Conservation (phyloP, 2,329 filamentous ascomycete genomes). For the Pestalotiopsis sp. region DNA sequence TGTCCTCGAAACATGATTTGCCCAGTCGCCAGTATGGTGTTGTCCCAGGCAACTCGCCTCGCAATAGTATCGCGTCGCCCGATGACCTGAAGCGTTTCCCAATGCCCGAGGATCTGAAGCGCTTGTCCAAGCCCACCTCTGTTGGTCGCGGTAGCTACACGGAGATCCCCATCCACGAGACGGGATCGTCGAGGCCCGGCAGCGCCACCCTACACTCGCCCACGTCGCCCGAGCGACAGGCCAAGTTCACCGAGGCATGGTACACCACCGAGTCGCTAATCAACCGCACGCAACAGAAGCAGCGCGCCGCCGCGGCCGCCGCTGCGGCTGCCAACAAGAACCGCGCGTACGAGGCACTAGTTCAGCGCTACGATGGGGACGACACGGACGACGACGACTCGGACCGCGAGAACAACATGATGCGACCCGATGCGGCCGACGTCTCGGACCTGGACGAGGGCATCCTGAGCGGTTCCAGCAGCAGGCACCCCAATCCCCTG, state of each 20-base stretch:
- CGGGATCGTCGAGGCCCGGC: constrained; percentile 24
- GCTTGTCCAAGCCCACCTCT: constrained; percentile 41
- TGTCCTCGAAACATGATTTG: constrained; percentile 52
- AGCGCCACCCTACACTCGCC: constrained; percentile 20
- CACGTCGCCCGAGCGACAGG: constrained; percentile 37
- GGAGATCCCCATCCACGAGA: constrained; percentile 50
- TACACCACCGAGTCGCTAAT: constrained; percentile 55
- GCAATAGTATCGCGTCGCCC: constrained; percentile 40
- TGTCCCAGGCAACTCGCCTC: constrained; percentile 41
- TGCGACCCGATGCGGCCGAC: constrained; percentile 29
- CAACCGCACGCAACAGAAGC: constrained; percentile 55
- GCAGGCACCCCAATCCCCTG: constrained; percentile 53
- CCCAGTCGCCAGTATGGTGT: constrained; percentile 59
- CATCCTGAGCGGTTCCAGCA: constrained; percentile 20
- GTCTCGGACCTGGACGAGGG: constrained; percentile 39
- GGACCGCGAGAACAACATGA: constrained; percentile 24
- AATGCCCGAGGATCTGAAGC: constrained; percentile 48
- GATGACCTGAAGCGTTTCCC: constrained; percentile 44
- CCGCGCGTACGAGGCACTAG: constrained; percentile 47
- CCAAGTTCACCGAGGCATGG: constrained; percentile 58
- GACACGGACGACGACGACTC: constrained; percentile 20
- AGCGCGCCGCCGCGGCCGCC: constrained; percentile 43
- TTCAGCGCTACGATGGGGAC: constrained; percentile 42
- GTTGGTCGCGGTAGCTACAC: constrained; percentile 47
- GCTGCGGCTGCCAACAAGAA: constrained; percentile 35